Base-by-base conservation (phyloP, 208 protist genomes). In the Porcisia hertigi region DNA sequence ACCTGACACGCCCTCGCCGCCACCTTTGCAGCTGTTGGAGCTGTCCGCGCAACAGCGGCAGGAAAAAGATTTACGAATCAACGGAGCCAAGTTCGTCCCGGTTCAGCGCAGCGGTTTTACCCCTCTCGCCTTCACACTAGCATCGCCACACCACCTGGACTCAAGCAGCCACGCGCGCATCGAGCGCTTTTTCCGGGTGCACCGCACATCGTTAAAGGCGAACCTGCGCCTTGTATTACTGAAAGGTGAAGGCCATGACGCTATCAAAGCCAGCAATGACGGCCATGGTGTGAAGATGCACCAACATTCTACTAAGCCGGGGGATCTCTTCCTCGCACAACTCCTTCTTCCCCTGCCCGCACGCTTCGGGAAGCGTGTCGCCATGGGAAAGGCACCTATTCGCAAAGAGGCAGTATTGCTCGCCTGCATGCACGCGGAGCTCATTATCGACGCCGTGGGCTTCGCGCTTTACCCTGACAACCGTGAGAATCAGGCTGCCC, bases 371-470 rank as follows among this genome's bases (percentile, higher is more conserved):
- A 85, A 89, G 52, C 87, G 94, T 12, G 76, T 96, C 11, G 87
- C 84, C 52, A 90, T 84, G 79, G 94, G 94, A 8, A 90, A 87
- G 41, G 92, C 86, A 7, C 76, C 87, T 25, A 89, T 75, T 30
- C 75, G 79, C 66, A 82, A 78, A 54, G 91, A 94, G 34, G 92
- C 94, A 3, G 80, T 87, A 66, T 60, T 84, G 16, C 85, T 96
- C 36, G 92, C 92, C 59, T 95, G 89, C 75, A 97, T 97, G 94
- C 94, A 97, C 69, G 94, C 94, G 1, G 92, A 97, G 81, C 90
- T 97, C 45, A 94, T 88, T 53, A 94, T 97, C 66, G 94, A 97
- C 76, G 88, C 89, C 18, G 77, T 95, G 2, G 94, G 94, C 25
- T 80, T 95, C 53, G 84, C 85, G 6, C 80, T 97, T 8, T 97